Conservation (phyloP, 2,329 filamentous ascomycete species). For the Myriosclerotinia curreyana region DNA sequence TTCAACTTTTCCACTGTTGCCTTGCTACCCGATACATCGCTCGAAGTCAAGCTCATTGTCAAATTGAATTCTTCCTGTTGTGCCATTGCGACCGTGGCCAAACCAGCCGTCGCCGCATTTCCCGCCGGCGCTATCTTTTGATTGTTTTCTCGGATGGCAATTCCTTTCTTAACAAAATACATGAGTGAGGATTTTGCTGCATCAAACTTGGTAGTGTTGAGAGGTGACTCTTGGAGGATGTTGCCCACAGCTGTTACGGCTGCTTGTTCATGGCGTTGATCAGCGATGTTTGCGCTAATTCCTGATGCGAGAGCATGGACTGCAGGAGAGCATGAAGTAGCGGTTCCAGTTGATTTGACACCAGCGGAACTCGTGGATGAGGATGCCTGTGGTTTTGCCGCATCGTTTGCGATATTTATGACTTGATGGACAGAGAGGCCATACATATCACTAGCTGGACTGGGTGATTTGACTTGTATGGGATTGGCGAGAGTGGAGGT, state of each 20-base stretch:
- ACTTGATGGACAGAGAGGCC: neutral
- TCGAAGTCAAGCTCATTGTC: conserved; percentile 25
- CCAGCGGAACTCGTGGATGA: neutral
- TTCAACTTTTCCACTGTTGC: conserved; percentile 27
- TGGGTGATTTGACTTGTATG: neutral
- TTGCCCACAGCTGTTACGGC: conserved; percentile 27
- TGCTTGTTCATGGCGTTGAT: conserved; percentile 29
- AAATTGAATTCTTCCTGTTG: conserved; percentile 30
- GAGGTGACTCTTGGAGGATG: conserved; percentile 26
- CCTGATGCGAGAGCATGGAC: conserved; percentile 29
- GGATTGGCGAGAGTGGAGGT: conserved; percentile 4
- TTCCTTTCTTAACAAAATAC: conserved; percentile 30
- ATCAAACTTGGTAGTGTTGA: conserved; percentile 26
- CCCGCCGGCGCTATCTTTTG: conserved; percentile 31
- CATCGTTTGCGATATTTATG: neutral
- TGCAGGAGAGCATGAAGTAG: conserved; percentile 23
- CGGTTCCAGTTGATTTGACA: conserved; percentile 14
- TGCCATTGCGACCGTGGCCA: conserved; percentile 31
- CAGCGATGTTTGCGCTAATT: conserved; percentile 31
- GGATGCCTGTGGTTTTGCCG: neutral
- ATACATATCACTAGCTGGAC: neutral
- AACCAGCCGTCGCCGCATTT: conserved; percentile 27
- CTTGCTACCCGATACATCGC: conserved; percentile 19
- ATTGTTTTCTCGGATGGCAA: conserved; percentile 31
- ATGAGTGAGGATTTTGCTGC: conserved; percentile 26